Base-by-base conservation (phyloP, 2,329 filamentous ascomycete species). In the Tricladium varicosporioides region DNA sequence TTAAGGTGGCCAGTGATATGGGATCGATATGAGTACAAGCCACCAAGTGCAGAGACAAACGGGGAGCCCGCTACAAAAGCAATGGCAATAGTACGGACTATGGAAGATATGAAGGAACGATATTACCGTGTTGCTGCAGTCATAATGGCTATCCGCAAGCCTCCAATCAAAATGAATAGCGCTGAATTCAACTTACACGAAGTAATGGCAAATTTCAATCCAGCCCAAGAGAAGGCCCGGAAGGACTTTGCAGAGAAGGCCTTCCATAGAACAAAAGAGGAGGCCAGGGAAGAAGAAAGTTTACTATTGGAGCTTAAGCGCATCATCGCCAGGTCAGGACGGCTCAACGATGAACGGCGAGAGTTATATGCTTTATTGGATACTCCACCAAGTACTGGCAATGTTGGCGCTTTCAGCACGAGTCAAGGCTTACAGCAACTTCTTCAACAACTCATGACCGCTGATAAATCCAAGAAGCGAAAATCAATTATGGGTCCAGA, bases 241-340 rank as follows among this genome's bases (percentile, higher is more conserved):
- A 99, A 97, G 75, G 84, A 89, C 56, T 89, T 96, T 67, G 93
- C 92, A 2, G 83, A 89, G 61, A 85, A 88, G 50, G 84, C 92
- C 48, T 81, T 97, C 62, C 84, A 86, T 48, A 84, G 94, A 43
- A 89, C 87, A 8, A 87, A 86, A 61, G 91, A 96, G 61, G 93
- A 99, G 73, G 89, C 93, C 22, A 86, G 90, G 60, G 94, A 99
- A 72, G 94, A 99, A 74, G 89, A 95, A 66, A 88, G 91, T 33
- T 77, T 99, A 2, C 81, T 99, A 15, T 82, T 93, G 57, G 94
- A 99, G 70, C 84, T 99, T 54, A 92, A 95, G 69, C 88, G 94
- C 58, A 97, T 99, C 63, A 84, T 96, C 68, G 87, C 89, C 61
- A 86, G 92, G 59, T 90, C 92, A 62, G 89, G 94, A 64, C 86